Base-by-base conservation (phyloP, 768 basidiomycete genomes). In the Tulasnella sp. region DNA sequence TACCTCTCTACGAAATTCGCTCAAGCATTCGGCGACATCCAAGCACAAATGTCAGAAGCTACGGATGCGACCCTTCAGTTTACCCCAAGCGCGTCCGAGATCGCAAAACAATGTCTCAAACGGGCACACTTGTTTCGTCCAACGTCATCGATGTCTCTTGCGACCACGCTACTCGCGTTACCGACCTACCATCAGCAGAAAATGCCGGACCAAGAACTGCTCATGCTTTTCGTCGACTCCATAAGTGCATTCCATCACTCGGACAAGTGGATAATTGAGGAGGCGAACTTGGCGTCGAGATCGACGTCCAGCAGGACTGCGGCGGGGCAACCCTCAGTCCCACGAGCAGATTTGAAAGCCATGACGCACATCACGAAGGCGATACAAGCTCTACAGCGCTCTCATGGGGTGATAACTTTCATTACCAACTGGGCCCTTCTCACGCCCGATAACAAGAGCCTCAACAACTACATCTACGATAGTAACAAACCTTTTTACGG, bases 171-270 rank as follows among this genome's bases (percentile, higher is more conserved):
- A 80, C 84, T 87, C 31, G 84, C 89, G 81, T 86, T 96, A 24
- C 87, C 90, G 19, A 83, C 84, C 4, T 91, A 91, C 82, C 90
- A 92, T 81, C 83, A 85, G 3, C 83, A 84, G 24, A 85, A 86
- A 76, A 87, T 91, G 80, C 86, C 88, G 42, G 84, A 89, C 62
- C 84, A 86, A 42, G 91, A 91, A 80, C 87, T 95, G 16, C 91
- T 90, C 8, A 82, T 94, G 77, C 84, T 96, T 48, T 90, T 89
- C 14, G 86, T 96, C 71, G 94, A 96, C 85, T 94, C 94, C 19
- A 84, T 94, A 79, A 92, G 91, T 83, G 84, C 93, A 0, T 94
- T 92, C 83, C 90, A 93, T 84, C 96, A 95, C 94, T 81, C 88
- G 3, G 94, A 96, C 83, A 90, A 92, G 58, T 91, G 91, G 83